Percentiles rank a stretch among this genome's conserved stretches.
Evolutionary conservation across 148 eudicot genomes (phyloP).

Genomic region (Vaccinium vitisidaea): DNA sequence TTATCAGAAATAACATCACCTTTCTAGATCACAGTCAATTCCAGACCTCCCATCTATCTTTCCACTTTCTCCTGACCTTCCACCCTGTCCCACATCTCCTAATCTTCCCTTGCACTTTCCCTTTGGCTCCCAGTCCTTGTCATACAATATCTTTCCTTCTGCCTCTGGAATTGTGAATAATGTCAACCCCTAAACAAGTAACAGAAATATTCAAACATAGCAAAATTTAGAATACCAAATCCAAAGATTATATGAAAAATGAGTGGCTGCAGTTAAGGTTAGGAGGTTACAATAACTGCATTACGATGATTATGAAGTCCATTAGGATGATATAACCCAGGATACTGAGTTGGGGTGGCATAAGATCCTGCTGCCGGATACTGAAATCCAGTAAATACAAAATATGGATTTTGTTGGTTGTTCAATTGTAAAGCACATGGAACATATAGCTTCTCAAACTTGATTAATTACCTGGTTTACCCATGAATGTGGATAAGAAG

Average conservation of each 20-base stretch:
- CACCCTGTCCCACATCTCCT: neutral
- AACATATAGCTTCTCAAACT: neutral
- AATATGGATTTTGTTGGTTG: neutral
- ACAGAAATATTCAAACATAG: neutral
- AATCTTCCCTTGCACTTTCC: neutral
- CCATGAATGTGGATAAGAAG: neutral
- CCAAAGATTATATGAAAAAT: neutral
- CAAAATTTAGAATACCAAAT: neutral
- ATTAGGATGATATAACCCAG: neutral
- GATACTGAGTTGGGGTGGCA: neutral
- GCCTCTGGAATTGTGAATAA: neutral
- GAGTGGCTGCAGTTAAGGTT: neutral
- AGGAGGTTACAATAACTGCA: neutral
- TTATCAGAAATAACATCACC: neutral
- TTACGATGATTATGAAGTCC: neutral
- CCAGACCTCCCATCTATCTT: conserved; percentile 4
- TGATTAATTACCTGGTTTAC: neutral
- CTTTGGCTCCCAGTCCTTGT: neutral
- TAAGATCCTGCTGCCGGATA: neutral
- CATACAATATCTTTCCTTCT: neutral
- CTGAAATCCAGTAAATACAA: neutral
- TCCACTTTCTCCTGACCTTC: conserved; percentile 12
- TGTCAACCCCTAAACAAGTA: conserved; percentile 2
- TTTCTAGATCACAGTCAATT: neutral
- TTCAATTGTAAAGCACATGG: neutral